These are phyloP conservation scores for Tetracladium marchalianum DNA, from an alignment of 495 filamentous ascomycete species.

Conservation along the genomic window DNA sequence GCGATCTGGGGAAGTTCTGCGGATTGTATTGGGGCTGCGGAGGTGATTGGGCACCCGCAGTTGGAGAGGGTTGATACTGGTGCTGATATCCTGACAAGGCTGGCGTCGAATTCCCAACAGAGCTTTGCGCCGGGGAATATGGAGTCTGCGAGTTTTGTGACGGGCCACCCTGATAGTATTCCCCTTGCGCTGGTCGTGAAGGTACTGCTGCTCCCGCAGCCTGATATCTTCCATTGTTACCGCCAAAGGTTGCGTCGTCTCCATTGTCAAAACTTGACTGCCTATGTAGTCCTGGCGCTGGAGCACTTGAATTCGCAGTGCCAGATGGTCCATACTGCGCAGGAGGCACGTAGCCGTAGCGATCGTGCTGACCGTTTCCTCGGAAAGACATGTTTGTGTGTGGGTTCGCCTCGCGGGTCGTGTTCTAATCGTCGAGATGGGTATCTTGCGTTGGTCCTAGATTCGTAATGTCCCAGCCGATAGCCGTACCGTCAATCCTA, in stretches of 20 bases:
- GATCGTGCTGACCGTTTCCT: conserved; percentile 38
- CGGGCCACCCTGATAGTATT: background rate
- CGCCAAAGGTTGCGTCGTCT: conserved; percentile 55
- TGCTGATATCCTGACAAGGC: conserved; percentile 43
- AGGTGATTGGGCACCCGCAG: conserved; percentile 15
- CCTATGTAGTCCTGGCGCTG: conserved; percentile 32
- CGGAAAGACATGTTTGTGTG: conserved; percentile 40
- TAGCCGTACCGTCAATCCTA: too few species aligned
- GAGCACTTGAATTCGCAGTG: conserved; percentile 35
- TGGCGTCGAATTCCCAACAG: conserved; percentile 35
- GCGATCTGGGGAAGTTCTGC: conserved; percentile 61
- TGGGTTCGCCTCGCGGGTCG: background rate
- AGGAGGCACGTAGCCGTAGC: conserved; percentile 47
- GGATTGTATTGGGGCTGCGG: conserved; percentile 59
- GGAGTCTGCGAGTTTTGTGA: conserved; percentile 22
- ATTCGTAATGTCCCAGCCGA: too few species aligned
- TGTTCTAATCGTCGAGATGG: too few species aligned
- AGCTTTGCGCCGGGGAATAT: conserved; percentile 26
- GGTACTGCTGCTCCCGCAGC: conserved; percentile 7
- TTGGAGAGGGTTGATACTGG: conserved; percentile 45
- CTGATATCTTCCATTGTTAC: conserved; percentile 27
- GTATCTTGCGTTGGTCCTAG: too few species aligned
- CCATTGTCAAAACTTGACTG: conserved; percentile 71
- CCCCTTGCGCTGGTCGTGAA: background rate
- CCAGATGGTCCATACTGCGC: conserved; percentile 40